These are phyloP conservation scores for Apiotrichum akiyoshidainum DNA, from an alignment of 1,284 basidiomycete species.

Conservation along the genomic window DNA sequence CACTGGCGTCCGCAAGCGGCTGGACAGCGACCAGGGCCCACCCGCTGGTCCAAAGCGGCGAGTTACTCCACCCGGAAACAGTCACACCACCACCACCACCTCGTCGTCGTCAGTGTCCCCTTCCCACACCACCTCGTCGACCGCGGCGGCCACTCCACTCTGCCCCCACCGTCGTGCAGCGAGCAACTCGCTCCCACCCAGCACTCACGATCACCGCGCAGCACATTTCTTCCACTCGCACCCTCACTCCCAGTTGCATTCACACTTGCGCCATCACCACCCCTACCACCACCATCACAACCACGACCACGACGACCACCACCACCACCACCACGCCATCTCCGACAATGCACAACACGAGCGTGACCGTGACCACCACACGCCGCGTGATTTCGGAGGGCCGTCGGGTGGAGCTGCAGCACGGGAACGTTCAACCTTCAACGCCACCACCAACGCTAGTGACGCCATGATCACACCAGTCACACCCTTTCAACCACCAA, in stretches of 20 bases:
- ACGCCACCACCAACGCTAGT: too few relatives aligned
- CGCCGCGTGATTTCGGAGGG: too few relatives aligned
- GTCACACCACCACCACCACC: background rate
- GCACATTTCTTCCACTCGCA: too few relatives aligned
- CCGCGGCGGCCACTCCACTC: too few relatives aligned
- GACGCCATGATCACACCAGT: too few relatives aligned
- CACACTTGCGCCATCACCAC: background rate
- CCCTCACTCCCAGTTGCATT: background rate
- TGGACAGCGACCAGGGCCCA: background rate
- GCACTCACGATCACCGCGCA: too few relatives aligned
- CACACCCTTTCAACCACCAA: too few relatives aligned
- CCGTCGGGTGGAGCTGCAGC: too few relatives aligned
- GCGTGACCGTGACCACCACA: too few relatives aligned
- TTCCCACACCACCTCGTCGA: background rate
- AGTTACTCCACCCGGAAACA: background rate
- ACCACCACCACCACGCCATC: background rate
- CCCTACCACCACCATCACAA: background rate
- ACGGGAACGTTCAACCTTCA: too few relatives aligned
- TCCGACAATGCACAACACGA: background rate
- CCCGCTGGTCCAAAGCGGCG: background rate
- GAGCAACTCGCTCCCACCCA: too few relatives aligned
- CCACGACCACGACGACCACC: background rate
- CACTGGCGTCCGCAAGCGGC: background rate
- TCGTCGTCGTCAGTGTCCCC: background rate
- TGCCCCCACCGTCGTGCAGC: too few relatives aligned